phyloP scores from a whole-genome alignment of 2,329 filamentous ascomycete genomes.

The Fusarium verrucosum region DNA sequence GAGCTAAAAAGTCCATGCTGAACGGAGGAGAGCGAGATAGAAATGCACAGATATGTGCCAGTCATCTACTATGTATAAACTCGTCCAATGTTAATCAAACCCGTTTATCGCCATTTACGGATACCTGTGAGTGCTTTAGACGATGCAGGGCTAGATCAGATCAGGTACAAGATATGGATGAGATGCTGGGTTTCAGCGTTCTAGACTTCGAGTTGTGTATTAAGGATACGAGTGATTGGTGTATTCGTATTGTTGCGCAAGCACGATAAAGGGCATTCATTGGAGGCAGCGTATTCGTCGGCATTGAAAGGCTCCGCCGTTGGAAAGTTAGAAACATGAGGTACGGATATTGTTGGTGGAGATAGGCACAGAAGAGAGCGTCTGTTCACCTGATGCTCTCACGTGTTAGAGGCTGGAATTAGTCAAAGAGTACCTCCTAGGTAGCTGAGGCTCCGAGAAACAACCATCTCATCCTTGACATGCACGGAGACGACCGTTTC shows the following conservation, averaged over 20 bases:
- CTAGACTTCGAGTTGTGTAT: too few species aligned
- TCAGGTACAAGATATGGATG: slow-evolving; percentile 20
- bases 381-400: slow-evolving; percentile 30
- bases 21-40: too few species aligned
- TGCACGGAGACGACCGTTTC: slow-evolving; percentile 16
- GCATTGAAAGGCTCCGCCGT: background rate
- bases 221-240: slow-evolving; percentile 20
- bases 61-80: background rate
- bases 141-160: slow-evolving; percentile 13
- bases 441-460: slow-evolving; percentile 12
- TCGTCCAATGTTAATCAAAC: too few species aligned
- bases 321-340: background rate
- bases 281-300: slow-evolving; percentile 2
- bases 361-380: background rate
- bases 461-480: slow-evolving; percentile 5
- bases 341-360: background rate
- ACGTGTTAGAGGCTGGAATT: slow-evolving; percentile 26
- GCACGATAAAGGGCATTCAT: slow-evolving; percentile 12
- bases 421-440: too few species aligned
- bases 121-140: too few species aligned
- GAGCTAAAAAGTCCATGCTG: too few species aligned
- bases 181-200: slow-evolving; percentile 1
- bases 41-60: too few species aligned
- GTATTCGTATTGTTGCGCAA: slow-evolving; percentile 21
- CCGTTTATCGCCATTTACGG: too few species aligned